Percentiles rank a stretch among this genome's conserved stretches.
Evolutionary conservation across 805 yeast species (phyloP).

Genomic region (Candida broadrunensis): DNA sequence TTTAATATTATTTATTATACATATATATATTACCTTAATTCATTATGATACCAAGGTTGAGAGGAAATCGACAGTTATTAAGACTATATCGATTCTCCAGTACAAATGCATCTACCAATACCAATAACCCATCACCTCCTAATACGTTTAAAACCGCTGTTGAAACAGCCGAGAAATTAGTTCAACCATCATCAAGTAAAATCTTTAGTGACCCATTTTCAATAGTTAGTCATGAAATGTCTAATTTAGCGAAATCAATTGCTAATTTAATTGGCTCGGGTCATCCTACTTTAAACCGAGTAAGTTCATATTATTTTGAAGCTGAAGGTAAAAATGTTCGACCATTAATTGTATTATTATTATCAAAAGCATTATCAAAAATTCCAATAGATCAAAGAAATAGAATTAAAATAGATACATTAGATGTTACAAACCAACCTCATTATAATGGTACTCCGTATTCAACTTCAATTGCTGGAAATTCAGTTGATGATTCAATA

Average conservation of each 20-base stretch:
- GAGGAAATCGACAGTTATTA: neutral
- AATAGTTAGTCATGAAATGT: conserved; percentile 91
- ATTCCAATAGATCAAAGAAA: conserved; percentile 71
- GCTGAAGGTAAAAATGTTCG: conserved; percentile 95
- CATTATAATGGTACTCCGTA: conserved; percentile 56
- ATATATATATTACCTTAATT: too few species aligned
- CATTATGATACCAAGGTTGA: neutral
- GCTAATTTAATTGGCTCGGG: conserved; percentile 87
- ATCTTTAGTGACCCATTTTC: conserved; percentile 79
- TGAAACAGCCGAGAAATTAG: conserved; percentile 70
- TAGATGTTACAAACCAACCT: conserved; percentile 66
- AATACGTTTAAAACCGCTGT: conserved; percentile 51
- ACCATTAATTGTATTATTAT: conserved; percentile 80
- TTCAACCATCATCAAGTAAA: conserved; percentile 43
- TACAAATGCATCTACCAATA: neutral
- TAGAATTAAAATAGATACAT: conserved; percentile 56
- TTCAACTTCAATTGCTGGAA: conserved; percentile 55
- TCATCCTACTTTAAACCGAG: conserved; percentile 88
- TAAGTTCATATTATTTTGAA: conserved; percentile 92
- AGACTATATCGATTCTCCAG: neutral
- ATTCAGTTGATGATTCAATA: conserved; percentile 58
- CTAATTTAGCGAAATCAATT: conserved; percentile 79
- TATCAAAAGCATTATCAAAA: conserved; percentile 74
- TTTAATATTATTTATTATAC: too few species aligned
- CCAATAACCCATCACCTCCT: neutral